Evolutionary conservation across 495 filamentous ascomycete genomes (phyloP), one percentile per base, ranked within the genome.

Genomic region (Annulohypoxylon moriforme): DNA sequence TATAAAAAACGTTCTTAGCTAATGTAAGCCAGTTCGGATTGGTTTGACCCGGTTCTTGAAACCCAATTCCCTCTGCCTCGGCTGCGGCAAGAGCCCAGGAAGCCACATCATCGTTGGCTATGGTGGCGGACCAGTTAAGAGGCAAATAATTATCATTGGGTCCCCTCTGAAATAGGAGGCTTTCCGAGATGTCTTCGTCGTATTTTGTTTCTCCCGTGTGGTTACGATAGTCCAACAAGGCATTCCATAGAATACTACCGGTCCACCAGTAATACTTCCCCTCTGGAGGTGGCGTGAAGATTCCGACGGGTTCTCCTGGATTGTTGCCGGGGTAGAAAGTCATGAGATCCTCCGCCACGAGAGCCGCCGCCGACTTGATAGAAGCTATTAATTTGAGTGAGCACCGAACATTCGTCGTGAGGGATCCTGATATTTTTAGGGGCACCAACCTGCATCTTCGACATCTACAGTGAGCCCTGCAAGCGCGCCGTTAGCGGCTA

Each of bases 81-180:
- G 94, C 86, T 33, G 86, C 88, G 34, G 90, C 84, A 74, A 93
- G 84, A 44, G 81, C 88, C 92, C 90, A 92, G 72, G 91, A 89
- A 33, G 75, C 86, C 76, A 93, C 91, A 77, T 94, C 92, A 69
- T 94, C 92, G 68, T 94, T 95, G 53, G 91, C 92, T 61, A 89
- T 85, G 0, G 85, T 85, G 47, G 85, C 83, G 11, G 88, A 89
- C 74, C 92, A 92, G 75, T 94, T 94, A 20, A 59, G 33, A n/a
- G 87, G 84, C 71, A 91, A 84, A 78, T 85, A 92, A 77, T 92
- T 84, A 61, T 85, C 71, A 57, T 87, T 67, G 20, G 77, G 72
- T 25, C 89, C 89, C 31, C 83, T 81, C 71, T 92, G 90, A 69
- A 68, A 83, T 55, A 87, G 79, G 76, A 92, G 81, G 16, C 86